Percentiles rank a stretch among this genome's conserved stretches.
phyloP scores from a whole-genome alignment of 1,284 basidiomycete species.

The Apiotrichum brassicae region DNA sequence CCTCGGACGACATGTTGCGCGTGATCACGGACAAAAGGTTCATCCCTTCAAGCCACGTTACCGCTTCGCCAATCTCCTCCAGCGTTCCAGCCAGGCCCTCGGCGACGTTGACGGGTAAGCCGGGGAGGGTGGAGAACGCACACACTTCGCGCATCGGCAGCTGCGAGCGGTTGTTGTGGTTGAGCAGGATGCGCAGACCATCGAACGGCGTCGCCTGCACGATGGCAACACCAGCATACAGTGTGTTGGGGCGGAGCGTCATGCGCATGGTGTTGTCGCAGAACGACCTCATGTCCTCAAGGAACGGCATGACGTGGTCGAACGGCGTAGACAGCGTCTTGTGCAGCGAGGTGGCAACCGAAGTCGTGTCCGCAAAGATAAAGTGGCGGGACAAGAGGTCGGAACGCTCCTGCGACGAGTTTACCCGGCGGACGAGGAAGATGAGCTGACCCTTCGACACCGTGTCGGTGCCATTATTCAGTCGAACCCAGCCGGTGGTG shows the following conservation, averaged over 20 bases:
- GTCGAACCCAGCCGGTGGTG: slow-evolving; percentile 46
- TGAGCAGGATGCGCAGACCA: slow-evolving; percentile 46
- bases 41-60: slow-evolving; percentile 42
- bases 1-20: slow-evolving; percentile 30
- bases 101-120: slow-evolving; percentile 7
- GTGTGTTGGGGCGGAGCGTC: slow-evolving; percentile 38
- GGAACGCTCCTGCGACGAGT: slow-evolving; percentile 39
- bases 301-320: slow-evolving; percentile 43
- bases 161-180: slow-evolving; percentile 41
- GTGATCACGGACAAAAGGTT: slow-evolving; percentile 41
- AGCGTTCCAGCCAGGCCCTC: slow-evolving; percentile 32
- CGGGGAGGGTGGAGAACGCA: slow-evolving; percentile 20
- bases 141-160: slow-evolving; percentile 47
- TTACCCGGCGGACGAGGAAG: slow-evolving; percentile 46
- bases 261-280: slow-evolving; percentile 38
- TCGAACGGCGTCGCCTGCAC: slow-evolving; percentile 49
- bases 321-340: slow-evolving; percentile 46
- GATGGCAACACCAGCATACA: slow-evolving; percentile 47
- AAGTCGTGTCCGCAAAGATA: slow-evolving; percentile 46
- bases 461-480: slow-evolving; percentile 36
- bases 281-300: slow-evolving; percentile 44
- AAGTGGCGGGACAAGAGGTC: slow-evolving; percentile 45
- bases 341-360: slow-evolving; percentile 44
- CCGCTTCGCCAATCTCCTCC: slow-evolving; percentile 45
- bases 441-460: slow-evolving; percentile 49